Conservation (phyloP, 352 stramenopile species). For the Globisporangium parvum region DNA sequence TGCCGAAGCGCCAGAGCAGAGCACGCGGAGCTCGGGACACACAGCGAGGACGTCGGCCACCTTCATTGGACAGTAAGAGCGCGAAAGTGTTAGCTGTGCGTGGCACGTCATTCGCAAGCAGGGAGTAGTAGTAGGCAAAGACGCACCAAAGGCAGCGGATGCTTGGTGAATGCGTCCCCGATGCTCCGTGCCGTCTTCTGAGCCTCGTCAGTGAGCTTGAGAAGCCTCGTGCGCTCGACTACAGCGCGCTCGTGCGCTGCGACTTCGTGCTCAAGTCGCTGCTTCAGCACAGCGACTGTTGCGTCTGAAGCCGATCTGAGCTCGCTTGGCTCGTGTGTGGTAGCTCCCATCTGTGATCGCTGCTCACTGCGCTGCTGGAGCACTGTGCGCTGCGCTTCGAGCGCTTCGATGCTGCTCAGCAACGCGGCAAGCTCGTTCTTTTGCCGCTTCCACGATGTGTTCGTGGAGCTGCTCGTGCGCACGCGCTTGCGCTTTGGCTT, state of each 20-base stretch:
- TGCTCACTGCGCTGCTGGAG: constrained; percentile 12
- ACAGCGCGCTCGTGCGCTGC: constrained; percentile 5
- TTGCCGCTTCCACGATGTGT: constrained; percentile 25
- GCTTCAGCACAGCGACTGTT: constrained; percentile 2
- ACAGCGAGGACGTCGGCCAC: background rate
- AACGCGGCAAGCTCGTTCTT: constrained; percentile 27
- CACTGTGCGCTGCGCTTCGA: constrained; percentile 22
- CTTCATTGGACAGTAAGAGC: background rate
- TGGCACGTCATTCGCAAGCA: background rate
- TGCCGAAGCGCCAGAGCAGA: background rate
- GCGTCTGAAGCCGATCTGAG: background rate
- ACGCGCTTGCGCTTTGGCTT: constrained; percentile 14
- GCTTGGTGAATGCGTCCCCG: constrained; percentile 1
- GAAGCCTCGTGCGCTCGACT: constrained; percentile 13
- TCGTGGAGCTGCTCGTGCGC: constrained; percentile 3
- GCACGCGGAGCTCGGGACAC: background rate
- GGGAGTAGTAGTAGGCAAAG: background rate
- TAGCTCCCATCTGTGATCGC: background rate
- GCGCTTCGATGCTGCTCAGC: constrained; percentile 16
- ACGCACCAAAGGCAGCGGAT: constrained; percentile 5
- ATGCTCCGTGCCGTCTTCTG: constrained; percentile 2
- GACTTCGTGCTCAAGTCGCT: constrained; percentile 11
- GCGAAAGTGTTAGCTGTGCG: background rate
- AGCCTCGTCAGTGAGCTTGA: constrained; percentile 5
- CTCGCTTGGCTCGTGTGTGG: background rate